Conservation (phyloP, 2,329 filamentous ascomycete species). For the Aspergillus sclerotialis region DNA sequence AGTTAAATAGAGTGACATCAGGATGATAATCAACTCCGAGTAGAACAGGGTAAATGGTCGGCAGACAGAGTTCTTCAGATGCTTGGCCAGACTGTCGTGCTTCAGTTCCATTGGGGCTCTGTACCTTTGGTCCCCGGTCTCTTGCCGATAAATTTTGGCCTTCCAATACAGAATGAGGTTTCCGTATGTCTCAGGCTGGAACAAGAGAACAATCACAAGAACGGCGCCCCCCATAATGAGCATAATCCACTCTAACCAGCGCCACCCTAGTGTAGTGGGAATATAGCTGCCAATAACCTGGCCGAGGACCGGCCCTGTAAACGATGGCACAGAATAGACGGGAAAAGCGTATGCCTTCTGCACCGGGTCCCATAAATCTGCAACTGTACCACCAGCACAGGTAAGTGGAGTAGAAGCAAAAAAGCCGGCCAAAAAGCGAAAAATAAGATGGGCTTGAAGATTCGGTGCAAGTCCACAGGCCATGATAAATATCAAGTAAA, state of each 20-base stretch:
- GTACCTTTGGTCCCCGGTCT: slow-evolving; percentile 41
- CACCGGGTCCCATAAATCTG: slow-evolving; percentile 42
- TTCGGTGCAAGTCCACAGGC: slow-evolving; percentile 42
- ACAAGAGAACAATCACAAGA: slow-evolving; percentile 32
- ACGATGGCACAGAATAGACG: slow-evolving; percentile 41
- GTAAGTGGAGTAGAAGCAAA: slow-evolving; percentile 41
- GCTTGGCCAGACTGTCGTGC: slow-evolving; percentile 3
- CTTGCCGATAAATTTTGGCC: slow-evolving; percentile 29
- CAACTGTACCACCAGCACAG: slow-evolving; percentile 40
- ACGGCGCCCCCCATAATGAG: slow-evolving; percentile 30
- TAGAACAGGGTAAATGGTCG: slow-evolving; percentile 39
- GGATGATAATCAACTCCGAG: slow-evolving; percentile 28
- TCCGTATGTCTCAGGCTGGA: slow-evolving; percentile 45
- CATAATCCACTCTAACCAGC: slow-evolving; percentile 42
- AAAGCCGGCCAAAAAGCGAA: slow-evolving; percentile 45
- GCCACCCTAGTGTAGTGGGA: slow-evolving; percentile 9
- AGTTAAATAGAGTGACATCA: slow-evolving; percentile 20
- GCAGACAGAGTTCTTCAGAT: slow-evolving; percentile 9
- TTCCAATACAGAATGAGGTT: slow-evolving; percentile 40
- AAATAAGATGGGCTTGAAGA: slow-evolving; percentile 44
- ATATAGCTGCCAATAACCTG: slow-evolving; percentile 12
- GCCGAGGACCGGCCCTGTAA: slow-evolving; percentile 21
- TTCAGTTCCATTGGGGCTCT: slow-evolving; percentile 38
- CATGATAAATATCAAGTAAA: slow-evolving; percentile 46
- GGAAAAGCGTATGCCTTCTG: slow-evolving; percentile 47